phyloP scores from a whole-genome alignment of 1,139 yeast species.

The Debaryomyces nepalensis region DNA sequence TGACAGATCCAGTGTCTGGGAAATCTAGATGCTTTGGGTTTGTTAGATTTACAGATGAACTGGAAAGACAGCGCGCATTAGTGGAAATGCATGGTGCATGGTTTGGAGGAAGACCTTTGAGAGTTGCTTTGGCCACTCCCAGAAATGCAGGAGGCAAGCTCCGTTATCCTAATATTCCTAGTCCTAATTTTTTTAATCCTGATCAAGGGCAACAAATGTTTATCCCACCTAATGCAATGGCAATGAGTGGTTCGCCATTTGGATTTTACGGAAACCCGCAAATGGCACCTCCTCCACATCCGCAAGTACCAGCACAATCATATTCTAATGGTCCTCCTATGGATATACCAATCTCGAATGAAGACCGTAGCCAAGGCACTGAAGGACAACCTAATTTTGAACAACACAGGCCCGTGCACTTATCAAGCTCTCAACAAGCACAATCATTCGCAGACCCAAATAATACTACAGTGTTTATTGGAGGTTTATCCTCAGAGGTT shows the following conservation, averaged over 20 bases:
- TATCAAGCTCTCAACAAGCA: constrained; percentile 13
- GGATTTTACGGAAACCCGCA: constrained; percentile 20
- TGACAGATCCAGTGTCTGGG: constrained; percentile 77
- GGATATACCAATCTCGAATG: constrained; percentile 10
- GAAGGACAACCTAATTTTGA: neutral
- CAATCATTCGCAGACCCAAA: constrained; percentile 71
- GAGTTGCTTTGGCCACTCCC: constrained; percentile 75
- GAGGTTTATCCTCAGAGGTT: constrained; percentile 80
- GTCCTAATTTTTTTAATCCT: constrained; percentile 12
- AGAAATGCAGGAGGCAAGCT: constrained; percentile 28
- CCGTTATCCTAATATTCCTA: constrained; percentile 10
- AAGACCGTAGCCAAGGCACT: constrained; percentile 4
- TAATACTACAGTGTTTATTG: constrained; percentile 94
- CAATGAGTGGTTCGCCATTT: constrained; percentile 16
- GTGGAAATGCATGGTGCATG: constrained; percentile 75
- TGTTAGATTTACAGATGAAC: constrained; percentile 67
- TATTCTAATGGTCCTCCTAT: constrained; percentile 9
- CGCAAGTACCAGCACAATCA: constrained; percentile 3
- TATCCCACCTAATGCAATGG: constrained; percentile 11
- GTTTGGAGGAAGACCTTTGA: constrained; percentile 73
- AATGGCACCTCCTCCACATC: constrained; percentile 14
- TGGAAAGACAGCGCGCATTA: constrained; percentile 66
- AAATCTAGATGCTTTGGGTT: constrained; percentile 78
- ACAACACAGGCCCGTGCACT: neutral
- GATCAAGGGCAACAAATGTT: constrained; percentile 13